A percentile compares a stretch with the other conserved stretches of the same genome.
Conservation (phyloP, 108 stramenopile genomes). For the Skeletonema grethae region DNA sequence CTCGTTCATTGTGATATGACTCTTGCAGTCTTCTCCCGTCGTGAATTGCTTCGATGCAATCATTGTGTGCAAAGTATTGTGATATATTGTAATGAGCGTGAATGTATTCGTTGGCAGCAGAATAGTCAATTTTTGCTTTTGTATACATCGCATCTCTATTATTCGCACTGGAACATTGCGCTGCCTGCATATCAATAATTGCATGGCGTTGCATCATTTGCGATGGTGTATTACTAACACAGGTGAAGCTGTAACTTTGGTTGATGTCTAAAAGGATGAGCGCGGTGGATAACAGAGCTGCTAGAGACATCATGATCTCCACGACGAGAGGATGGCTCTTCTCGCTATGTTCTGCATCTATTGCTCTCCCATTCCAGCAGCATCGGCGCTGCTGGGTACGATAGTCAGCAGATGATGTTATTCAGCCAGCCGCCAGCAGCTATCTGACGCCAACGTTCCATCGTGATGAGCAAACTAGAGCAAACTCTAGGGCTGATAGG, state of each 20-base stretch:
- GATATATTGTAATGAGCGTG: constrained; percentile 46
- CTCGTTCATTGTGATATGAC: constrained; percentile 3
- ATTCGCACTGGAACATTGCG: neutral
- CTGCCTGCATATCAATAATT: too few species aligned
- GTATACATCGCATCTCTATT: neutral
- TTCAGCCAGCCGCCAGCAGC: too few species aligned
- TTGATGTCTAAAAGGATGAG: neutral
- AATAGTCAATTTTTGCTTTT: constrained; percentile 49
- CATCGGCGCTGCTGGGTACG: too few species aligned
- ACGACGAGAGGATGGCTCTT: neutral
- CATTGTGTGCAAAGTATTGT: constrained; percentile 7
- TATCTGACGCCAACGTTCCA: too few species aligned
- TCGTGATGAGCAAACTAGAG: too few species aligned
- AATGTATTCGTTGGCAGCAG: constrained; percentile 59
- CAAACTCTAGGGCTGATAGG: too few species aligned
- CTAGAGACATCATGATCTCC: neutral
- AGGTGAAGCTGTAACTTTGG: neutral
- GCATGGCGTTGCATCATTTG: neutral
- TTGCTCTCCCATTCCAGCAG: too few species aligned
- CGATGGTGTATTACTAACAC: neutral
- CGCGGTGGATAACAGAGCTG: neutral
- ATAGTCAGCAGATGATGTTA: too few species aligned
- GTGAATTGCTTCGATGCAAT: neutral
- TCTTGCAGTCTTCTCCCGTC: constrained; percentile 15
- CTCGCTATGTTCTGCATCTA: too few species aligned